Evolutionary conservation across 208 protist species (phyloP).

Genomic region (Acanthamoeba healyi): DNA sequence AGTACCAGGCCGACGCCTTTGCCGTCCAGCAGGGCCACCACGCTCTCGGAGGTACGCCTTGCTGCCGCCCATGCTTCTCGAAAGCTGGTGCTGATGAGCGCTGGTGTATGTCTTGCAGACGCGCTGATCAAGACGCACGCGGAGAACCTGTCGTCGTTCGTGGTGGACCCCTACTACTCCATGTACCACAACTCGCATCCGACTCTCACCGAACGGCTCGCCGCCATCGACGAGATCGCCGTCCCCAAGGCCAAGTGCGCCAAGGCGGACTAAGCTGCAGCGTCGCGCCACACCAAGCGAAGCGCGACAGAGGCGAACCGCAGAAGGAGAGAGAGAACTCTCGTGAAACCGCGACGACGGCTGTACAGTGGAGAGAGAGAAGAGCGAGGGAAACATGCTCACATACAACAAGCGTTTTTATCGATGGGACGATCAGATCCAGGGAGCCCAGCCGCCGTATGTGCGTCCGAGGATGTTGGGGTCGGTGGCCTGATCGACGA

Average conservation of each 20-base stretch:
- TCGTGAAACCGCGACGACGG: too few species aligned
- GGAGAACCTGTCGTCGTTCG: conserved; percentile 40
- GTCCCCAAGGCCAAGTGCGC: conserved; percentile 19
- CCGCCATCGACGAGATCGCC: conserved; percentile 84
- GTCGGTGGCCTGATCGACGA: conserved; percentile 93
- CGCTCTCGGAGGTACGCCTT: neutral
- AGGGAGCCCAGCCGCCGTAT: conserved; percentile 86
- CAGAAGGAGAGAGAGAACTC: too few species aligned
- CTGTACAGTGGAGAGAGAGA: too few species aligned
- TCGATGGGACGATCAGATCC: too few species aligned
- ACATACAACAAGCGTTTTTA: too few species aligned
- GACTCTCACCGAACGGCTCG: conserved; percentile 89
- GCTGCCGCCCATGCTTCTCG: too few species aligned
- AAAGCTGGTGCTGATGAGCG: too few species aligned
- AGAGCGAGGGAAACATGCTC: too few species aligned
- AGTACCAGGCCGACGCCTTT: conserved; percentile 45
- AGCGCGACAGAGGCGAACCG: too few species aligned
- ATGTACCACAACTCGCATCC: conserved; percentile 92
- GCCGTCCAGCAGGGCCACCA: conserved; percentile 2
- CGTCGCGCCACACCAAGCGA: too few species aligned
- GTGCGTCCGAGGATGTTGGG: conserved; percentile 90
- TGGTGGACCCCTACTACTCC: conserved; percentile 88
- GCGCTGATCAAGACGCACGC: conserved; percentile 21
- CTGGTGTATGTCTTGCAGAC: neutral
- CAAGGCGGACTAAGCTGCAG: neutral